Percentiles rank a stretch among this genome's conserved stretches.
phyloP scores from a whole-genome alignment of 2,329 filamentous ascomycete species.

The Aureobasidium sp. region DNA sequence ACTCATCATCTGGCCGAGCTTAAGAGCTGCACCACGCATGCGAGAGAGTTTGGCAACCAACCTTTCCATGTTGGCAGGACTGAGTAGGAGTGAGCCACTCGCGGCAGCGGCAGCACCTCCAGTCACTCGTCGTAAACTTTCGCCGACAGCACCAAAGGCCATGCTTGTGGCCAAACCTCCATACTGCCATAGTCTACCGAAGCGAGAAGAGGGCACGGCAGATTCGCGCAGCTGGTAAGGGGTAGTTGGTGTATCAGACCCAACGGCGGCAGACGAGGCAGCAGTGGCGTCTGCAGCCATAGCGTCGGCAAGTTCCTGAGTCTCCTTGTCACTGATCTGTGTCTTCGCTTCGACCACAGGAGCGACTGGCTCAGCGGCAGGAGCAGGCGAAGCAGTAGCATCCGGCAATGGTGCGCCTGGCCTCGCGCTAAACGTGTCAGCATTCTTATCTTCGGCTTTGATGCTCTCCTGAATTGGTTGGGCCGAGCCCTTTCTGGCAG shows the following conservation, averaged over 20 bases:
- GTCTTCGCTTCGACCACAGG: constrained; percentile 10
- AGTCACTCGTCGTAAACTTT: constrained; percentile 71
- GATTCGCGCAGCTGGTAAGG: constrained; percentile 75
- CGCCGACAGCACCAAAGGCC: constrained; percentile 83
- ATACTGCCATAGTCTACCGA: constrained; percentile 91
- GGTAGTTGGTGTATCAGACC: neutral
- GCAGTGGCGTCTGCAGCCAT: constrained; percentile 26
- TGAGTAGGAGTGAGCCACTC: constrained; percentile 74
- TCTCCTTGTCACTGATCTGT: constrained; percentile 12
- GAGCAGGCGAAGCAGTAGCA: neutral
- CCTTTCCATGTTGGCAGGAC: constrained; percentile 82
- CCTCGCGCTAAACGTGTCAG: constrained; percentile 27
- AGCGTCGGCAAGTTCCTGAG: constrained; percentile 12
- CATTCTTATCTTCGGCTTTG: constrained; percentile 22
- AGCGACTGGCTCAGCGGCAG: neutral
- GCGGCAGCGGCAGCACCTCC: constrained; percentile 47
- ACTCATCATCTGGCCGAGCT: constrained; percentile 95
- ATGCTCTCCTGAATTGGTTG: constrained; percentile 23
- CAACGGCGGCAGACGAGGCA: constrained; percentile 18
- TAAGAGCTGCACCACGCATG: constrained; percentile 95
- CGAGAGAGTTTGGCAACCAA: constrained; percentile 86
- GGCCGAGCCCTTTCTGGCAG: constrained; percentile 23
- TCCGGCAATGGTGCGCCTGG: neutral
- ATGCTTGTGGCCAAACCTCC: constrained; percentile 87
- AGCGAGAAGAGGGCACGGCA: constrained; percentile 75